phyloP scores from a whole-genome alignment of 352 stramenopile species.

The Peronospora belbahrii region DNA sequence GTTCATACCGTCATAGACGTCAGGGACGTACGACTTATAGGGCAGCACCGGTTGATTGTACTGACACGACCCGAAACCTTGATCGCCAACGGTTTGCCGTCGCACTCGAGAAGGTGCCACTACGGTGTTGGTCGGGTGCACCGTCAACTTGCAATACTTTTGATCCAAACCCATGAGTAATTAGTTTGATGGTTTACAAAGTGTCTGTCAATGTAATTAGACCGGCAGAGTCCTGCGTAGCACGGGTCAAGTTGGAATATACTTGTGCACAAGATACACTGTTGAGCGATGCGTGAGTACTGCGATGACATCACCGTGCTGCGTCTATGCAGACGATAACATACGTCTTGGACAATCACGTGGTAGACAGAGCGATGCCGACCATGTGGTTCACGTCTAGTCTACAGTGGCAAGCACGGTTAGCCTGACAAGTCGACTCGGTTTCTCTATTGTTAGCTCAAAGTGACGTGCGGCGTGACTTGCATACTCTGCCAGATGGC shows the following conservation, averaged over 20 bases:
- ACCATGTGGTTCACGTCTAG: not conserved
- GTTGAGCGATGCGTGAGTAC: not conserved
- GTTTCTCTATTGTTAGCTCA: conserved; percentile 11
- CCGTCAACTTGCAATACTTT: conserved; percentile 56
- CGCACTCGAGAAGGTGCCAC: conserved; percentile 19
- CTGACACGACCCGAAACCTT: conserved; percentile 10
- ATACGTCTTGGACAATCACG: conserved; percentile 6
- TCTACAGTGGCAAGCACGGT: conserved; percentile 7
- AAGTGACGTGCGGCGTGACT: conserved; percentile 14
- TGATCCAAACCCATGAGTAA: conserved; percentile 27
- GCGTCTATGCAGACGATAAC: too few relatives aligned
- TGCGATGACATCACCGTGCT: too few relatives aligned
- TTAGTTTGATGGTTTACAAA: not conserved
- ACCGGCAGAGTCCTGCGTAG: conserved; percentile 13
- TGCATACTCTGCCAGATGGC: conserved; percentile 10
- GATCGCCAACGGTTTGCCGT: conserved; percentile 31
- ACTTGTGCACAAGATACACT: conserved; percentile 1
- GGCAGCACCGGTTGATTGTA: conserved; percentile 12
- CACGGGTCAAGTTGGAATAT: conserved; percentile 22
- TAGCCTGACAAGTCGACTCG: conserved; percentile 4
- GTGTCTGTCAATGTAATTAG: not conserved
- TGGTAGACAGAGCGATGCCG: conserved; percentile 1
- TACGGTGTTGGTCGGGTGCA: conserved; percentile 24
- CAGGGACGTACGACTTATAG: conserved; percentile 18
- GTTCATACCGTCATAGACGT: conserved; percentile 15